A percentile compares a stretch with the other conserved stretches of the same genome.
These are phyloP conservation scores for Sphaerulina populicola DNA, from an alignment of 2,329 filamentous ascomycete species.

Conservation along the genomic window DNA sequence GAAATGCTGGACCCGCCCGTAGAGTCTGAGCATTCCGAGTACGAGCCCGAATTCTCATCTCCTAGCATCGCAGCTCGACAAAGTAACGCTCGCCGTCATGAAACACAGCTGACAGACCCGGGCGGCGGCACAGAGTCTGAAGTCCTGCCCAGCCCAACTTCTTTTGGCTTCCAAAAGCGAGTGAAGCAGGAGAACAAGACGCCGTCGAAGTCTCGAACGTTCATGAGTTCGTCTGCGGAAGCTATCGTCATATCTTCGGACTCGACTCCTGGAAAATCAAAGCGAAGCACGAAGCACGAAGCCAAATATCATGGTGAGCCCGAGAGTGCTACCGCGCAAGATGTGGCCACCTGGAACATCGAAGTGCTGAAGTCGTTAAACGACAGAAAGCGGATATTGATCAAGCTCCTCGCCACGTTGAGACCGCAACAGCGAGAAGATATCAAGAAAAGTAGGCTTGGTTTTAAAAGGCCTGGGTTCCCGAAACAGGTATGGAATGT, in stretches of 20 bases:
- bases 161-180: background rate
- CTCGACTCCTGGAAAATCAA: constrained; percentile 8
- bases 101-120: background rate
- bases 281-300: background rate
- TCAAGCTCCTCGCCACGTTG: constrained; percentile 35
- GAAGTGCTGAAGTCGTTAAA: constrained; percentile 7
- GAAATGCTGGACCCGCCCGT: background rate
- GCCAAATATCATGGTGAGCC: constrained; percentile 7
- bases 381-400: constrained; percentile 39
- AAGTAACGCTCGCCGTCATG: background rate
- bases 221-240: background rate
- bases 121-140: constrained; percentile 4
- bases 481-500: background rate
- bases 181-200: constrained; percentile 2
- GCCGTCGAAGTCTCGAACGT: constrained; percentile 2
- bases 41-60: background rate
- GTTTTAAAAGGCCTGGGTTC: constrained; percentile 5
- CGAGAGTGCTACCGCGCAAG: constrained; percentile 4
- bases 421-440: constrained; percentile 11
- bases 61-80: background rate
- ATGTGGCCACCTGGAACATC: constrained; percentile 16
- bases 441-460: constrained; percentile 9
- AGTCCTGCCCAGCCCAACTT: background rate
- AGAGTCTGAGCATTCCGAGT: background rate
- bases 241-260: constrained; percentile 19